Evolutionary conservation across 1,139 yeast genomes (phyloP).

Genomic region (Scheffersomyces parashehatae): DNA sequence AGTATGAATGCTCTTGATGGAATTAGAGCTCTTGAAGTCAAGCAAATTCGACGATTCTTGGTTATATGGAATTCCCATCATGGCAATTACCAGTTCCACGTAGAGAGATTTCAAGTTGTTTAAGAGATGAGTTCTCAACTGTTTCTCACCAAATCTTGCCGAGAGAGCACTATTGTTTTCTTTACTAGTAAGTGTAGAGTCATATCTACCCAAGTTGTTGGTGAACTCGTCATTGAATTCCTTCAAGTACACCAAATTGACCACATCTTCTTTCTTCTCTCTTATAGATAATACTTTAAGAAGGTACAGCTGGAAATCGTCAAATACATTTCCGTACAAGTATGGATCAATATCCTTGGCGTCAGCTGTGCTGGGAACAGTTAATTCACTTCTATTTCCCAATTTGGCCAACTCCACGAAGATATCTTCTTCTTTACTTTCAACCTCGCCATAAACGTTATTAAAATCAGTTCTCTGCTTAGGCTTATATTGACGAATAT

Average conservation of each 20-base stretch:
- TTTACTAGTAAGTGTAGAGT: slow-evolving; percentile 15
- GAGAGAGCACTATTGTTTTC: slow-evolving; percentile 16
- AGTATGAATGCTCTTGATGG: slow-evolving; percentile 27
- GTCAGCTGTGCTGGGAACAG: slow-evolving; percentile 1
- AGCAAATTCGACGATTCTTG: slow-evolving; percentile 35
- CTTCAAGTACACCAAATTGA: slow-evolving; percentile 35
- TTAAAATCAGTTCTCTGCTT: neutral
- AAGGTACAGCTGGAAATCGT: slow-evolving; percentile 38
- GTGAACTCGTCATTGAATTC: slow-evolving; percentile 38
- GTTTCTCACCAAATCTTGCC: slow-evolving; percentile 26
- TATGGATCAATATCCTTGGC: slow-evolving; percentile 30
- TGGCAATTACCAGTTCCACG: slow-evolving; percentile 43
- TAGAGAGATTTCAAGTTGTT: slow-evolving; percentile 38
- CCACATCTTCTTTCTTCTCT: slow-evolving; percentile 23
- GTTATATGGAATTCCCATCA: slow-evolving; percentile 31
- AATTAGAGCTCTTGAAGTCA: slow-evolving; percentile 25
- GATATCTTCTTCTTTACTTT: slow-evolving; percentile 10
- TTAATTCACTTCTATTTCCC: slow-evolving; percentile 14
- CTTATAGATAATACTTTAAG: slow-evolving; percentile 23
- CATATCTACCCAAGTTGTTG: slow-evolving; percentile 22
- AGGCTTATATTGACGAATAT: neutral
- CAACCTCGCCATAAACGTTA: neutral
- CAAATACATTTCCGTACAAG: slow-evolving; percentile 32
- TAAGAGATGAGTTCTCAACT: slow-evolving; percentile 37
- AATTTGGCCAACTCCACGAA: slow-evolving; percentile 13